Percentiles rank a stretch among this genome's conserved stretches.
phyloP scores from a whole-genome alignment of 164 flowering plant species.

The Vitis labrusca region DNA sequence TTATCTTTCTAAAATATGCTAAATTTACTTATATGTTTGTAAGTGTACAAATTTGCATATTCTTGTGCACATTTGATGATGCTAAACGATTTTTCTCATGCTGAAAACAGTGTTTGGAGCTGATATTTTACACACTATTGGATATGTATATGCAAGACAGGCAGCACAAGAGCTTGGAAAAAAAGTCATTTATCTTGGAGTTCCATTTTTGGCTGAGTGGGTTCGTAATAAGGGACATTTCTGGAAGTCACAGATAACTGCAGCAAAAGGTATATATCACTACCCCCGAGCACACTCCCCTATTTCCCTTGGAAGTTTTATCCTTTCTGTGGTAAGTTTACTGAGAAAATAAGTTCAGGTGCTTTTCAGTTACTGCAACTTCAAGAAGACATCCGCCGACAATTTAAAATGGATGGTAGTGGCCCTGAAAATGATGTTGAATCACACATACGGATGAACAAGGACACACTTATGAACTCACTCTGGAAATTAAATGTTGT shows the following conservation, averaged over 20 bases:
- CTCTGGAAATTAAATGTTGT: conserved; percentile 93
- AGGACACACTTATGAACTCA: conserved; percentile 72
- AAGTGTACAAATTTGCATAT: too few relatives aligned
- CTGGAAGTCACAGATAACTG: conserved; percentile 89
- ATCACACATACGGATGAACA: conserved; percentile 59
- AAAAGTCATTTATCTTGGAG: conserved; percentile 78
- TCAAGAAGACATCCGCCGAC: conserved; percentile 67
- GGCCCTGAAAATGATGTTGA: conserved; percentile 59
- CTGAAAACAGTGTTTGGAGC: conserved; percentile 69
- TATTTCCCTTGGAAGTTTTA: background rate
- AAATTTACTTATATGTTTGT: too few relatives aligned
- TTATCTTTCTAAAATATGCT: too few relatives aligned
- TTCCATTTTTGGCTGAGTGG: conserved; percentile 95
- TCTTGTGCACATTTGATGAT: background rate
- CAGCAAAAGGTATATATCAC: conserved; percentile 75
- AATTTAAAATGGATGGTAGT: conserved; percentile 54
- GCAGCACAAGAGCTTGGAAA: conserved; percentile 94
- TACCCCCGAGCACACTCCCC: too few relatives aligned
- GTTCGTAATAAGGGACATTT: conserved; percentile 87
- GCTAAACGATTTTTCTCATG: background rate
- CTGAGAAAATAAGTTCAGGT: conserved; percentile 41
- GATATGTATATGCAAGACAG: conserved; percentile 79
- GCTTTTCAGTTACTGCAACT: conserved; percentile 89
- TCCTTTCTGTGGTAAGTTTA: background rate
- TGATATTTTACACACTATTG: conserved; percentile 76